Base-by-base conservation (phyloP, 176 grass and related monocot species). In the Aegilops tauschii region DNA sequence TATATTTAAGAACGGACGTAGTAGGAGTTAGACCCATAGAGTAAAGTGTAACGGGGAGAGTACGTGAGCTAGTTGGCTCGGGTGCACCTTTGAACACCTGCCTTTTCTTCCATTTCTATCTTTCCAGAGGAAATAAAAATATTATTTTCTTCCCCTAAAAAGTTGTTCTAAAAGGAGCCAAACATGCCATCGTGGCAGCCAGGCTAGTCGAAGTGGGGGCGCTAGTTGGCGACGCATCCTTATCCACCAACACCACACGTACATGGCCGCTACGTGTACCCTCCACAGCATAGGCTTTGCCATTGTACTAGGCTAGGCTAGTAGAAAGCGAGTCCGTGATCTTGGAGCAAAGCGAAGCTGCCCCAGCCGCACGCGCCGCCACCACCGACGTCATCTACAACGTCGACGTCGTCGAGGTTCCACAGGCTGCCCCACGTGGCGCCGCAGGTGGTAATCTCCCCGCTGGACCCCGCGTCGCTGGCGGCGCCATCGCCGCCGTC, bases 371-470 rank as follows among this genome's bases (percentile, higher is more conserved):
- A 73, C 52, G 65, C 66, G 54, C 82, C 93, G 64, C 82, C 93
- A 61, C 69, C 36, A 81, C 76, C 64, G 82, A 80, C 79, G 86
- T 84, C 83, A 58, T 85, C 25, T 45, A 87, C 89, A 75, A 80
- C 85, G 54, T 21, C 54, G 75, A 87, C 58, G 86, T 85, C 87
- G 82, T 92, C 93, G 17, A 96, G 93, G 90, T 94, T 98, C 96
- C 96, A 98, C 61, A 98, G 76, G 89, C 86, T 89, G 29, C 96
- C 96, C 96, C 96, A 98, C 25, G 85, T 78, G 56, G 61, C 87
- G 21, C 67, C 61, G 49, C 77, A 90, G 47, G 82, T 85, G 67
- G 75, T 13, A 61, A 81, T 76, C 65, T 94, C 88, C 37, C 66
- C 86, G 80, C 81, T 84, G 35, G 88, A 85, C 13, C 74, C 87